These are phyloP conservation scores for Fusarium anthophilum DNA, from an alignment of 2,329 filamentous ascomycete species.

Conservation along the genomic window DNA sequence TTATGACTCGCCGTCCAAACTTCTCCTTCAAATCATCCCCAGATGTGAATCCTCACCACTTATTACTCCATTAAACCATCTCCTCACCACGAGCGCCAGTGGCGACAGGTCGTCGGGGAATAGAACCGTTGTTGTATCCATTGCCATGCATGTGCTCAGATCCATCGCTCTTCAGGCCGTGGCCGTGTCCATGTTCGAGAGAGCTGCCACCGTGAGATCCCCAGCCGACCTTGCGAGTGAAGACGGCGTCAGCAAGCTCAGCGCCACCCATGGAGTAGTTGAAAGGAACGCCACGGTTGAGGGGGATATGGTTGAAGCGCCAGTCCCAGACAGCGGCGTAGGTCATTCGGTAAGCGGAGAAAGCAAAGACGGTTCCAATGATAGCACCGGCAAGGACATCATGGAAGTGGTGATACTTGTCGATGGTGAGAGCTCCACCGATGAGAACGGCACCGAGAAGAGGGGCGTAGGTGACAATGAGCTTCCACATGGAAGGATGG, in stretches of 20 bases:
- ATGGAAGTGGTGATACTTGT: conserved; percentile 81
- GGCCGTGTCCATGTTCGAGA: conserved; percentile 2
- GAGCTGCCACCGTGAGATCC: conserved; percentile 47
- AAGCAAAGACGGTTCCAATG: conserved; percentile 73
- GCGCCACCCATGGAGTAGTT: conserved; percentile 55
- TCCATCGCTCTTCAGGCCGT: conserved; percentile 24
- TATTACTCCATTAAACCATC: conserved; percentile 19
- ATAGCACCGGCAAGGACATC: conserved; percentile 73
- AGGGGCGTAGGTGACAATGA: conserved; percentile 71
- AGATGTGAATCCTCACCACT: no score
- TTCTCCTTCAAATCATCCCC: no score
- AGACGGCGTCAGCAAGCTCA: conserved; percentile 64
- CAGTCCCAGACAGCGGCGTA: conserved; percentile 76
- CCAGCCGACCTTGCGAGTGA: conserved; percentile 70
- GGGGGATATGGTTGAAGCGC: conserved; percentile 71
- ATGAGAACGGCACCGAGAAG: conserved; percentile 75
- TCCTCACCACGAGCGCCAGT: conserved; percentile 13
- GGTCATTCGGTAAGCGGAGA: conserved; percentile 72
- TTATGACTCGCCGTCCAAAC: not conserved
- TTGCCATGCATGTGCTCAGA: conserved; percentile 24
- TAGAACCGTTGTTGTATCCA: conserved; percentile 16
- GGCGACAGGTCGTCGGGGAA: conserved; percentile 31
- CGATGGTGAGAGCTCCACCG: conserved; percentile 74
- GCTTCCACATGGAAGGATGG: conserved; percentile 79
- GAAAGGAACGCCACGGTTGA: conserved; percentile 67